These are phyloP conservation scores for Heracleum sosnowskyi DNA, from an alignment of 129 eudicot genomes.

Conservation along the genomic window DNA sequence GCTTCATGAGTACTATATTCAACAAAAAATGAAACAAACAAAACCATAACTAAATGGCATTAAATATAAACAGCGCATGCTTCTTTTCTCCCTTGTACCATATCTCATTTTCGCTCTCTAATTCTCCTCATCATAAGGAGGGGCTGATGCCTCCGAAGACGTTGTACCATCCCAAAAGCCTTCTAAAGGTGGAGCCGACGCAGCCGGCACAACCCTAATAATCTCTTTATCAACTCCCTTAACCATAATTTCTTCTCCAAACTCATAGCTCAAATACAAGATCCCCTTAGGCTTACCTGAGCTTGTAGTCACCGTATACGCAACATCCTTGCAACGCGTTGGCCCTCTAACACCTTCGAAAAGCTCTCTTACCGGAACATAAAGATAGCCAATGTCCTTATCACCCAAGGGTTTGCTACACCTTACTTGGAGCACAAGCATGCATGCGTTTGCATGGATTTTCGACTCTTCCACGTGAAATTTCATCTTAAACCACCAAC, in stretches of 20 bases:
- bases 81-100: background rate
- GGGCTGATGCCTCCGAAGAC: background rate
- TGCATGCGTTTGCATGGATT: constrained; percentile 13
- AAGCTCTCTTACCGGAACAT: constrained; percentile 6
- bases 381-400: constrained; percentile 1
- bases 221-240: background rate
- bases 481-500: constrained; percentile 5
- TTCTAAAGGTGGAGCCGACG: background rate
- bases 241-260: background rate
- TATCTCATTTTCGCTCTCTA: background rate
- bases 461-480: constrained; percentile 1
- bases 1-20: background rate
- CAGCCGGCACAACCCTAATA: background rate
- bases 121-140: background rate
- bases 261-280: background rate
- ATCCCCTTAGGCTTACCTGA: constrained; percentile 7
- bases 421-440: constrained; percentile 15
- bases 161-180: background rate
- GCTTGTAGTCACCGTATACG: background rate
- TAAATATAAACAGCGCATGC: background rate
- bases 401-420: constrained; percentile 6
- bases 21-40: background rate
- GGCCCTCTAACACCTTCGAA: background rate
- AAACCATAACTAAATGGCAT: background rate
- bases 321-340: background rate